Base-by-base conservation (phyloP, 2,329 filamentous ascomycete genomes). In the Anthostomella pinea region DNA sequence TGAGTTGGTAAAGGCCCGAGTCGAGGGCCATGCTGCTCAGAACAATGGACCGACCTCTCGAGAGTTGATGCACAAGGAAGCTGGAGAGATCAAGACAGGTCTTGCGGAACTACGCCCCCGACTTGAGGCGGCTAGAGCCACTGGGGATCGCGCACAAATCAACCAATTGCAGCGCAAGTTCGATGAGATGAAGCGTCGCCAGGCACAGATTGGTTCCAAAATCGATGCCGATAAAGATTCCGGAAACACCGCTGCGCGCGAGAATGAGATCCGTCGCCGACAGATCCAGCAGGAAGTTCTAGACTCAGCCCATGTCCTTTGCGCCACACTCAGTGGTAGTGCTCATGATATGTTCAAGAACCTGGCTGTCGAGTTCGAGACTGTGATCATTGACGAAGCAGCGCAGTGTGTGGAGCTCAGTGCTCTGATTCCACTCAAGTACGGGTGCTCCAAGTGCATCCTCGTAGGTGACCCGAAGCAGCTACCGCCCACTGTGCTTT, bases 391-490 rank as follows among this genome's bases (percentile, higher is more conserved):
- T 46, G 93, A 98, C 54, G 93, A 98, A 67, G 93, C 93, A 3
- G 93, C 93, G 11, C 93, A 98, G 72, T 98, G 91, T 62, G 94
- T 98, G 43, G 93, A 98, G 67, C 76, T 98, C 57, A 95, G 89
- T 57, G 93, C 93, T 9, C 74, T 98, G 30, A 98, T 98, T 50
- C 93, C 93, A 2, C 76, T 98, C 38, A 98, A 98, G 63, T 98
- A 98, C 56, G 91, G 93, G 38, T 95, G 89, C 63, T 85, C 86
- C 41, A 97, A 96, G 66, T 97, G 93, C 66, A 88, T 98, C 51
- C 79, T 98, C 20, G 93, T 98, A 19, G 93, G 93, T 67, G 93
- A 98, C 68, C 93, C 93, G 0, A 97, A 98, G 62, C 93, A 98
- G 64, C 69, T 98, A 49, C 93, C 93, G 5, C 93, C 93, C 1